Evolutionary conservation across 2,329 filamentous ascomycete species (phyloP).

Genomic region (Alternaria alternata): DNA sequence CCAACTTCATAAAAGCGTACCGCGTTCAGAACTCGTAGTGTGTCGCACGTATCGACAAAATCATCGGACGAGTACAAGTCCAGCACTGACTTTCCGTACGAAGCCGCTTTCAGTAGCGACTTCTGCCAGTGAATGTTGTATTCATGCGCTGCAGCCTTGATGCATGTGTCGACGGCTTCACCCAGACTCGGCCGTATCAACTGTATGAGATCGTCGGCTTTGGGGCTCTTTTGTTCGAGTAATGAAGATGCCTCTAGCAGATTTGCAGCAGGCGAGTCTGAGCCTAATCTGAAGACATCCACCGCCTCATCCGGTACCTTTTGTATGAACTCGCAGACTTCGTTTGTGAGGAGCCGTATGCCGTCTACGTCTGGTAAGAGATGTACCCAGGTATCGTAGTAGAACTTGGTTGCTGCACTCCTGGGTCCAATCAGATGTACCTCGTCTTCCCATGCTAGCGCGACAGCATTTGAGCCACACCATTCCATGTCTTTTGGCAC

Average conservation of each 20-base stretch:
- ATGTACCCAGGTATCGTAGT: conserved; percentile 91
- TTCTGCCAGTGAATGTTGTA: conserved; percentile 94
- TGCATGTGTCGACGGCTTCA: conserved; percentile 92
- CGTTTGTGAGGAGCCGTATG: conserved; percentile 87
- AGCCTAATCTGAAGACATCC: conserved; percentile 87
- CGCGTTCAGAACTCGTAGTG: conserved; percentile 88
- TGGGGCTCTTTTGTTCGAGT: conserved; percentile 91
- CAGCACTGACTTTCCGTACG: conserved; percentile 95
- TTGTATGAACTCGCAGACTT: conserved; percentile 97
- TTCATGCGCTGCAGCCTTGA: conserved; percentile 91
- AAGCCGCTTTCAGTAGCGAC: conserved; percentile 91
- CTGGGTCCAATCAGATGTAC: conserved; percentile 91
- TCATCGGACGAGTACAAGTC: conserved; percentile 98
- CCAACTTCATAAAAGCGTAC: conserved; percentile 91
- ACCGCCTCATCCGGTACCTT: conserved; percentile 87
- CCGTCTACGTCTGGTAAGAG: conserved; percentile 88
- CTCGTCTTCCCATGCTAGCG: conserved; percentile 97
- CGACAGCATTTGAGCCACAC: conserved; percentile 94
- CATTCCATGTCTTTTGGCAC: conserved; percentile 88
- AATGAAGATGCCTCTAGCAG: conserved; percentile 91
- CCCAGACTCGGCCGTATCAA: conserved; percentile 86
- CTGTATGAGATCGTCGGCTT: conserved; percentile 97
- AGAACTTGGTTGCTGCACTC: conserved; percentile 78
- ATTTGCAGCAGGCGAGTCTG: conserved; percentile 89
- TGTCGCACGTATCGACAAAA: conserved; percentile 98